Evolutionary conservation across 345 rosid genomes (phyloP).

Genomic region (Euphorbia pulcherrima): DNA sequence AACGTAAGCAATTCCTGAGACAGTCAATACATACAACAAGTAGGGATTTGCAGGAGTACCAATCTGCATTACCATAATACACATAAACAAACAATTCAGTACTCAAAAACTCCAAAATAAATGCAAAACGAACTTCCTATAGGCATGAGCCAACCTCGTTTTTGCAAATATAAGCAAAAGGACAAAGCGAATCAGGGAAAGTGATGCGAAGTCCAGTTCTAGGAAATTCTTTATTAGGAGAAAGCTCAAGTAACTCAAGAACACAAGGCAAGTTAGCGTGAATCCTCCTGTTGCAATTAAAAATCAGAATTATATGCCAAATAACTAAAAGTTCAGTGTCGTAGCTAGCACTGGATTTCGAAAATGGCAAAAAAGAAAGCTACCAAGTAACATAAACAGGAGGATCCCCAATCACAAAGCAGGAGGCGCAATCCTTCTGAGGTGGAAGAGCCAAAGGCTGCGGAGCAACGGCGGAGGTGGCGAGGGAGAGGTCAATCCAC

Average conservation of each 20-base stretch:
- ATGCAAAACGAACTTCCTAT: background rate
- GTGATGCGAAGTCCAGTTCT: constrained; percentile 53
- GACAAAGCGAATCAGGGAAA: constrained; percentile 57
- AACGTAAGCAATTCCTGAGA: constrained; percentile 62
- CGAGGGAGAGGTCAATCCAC: constrained; percentile 58
- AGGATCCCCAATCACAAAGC: constrained; percentile 40
- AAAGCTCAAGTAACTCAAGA: constrained; percentile 64
- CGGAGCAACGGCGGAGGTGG: background rate
- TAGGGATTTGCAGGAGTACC: constrained; percentile 26
- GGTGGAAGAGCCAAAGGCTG: constrained; percentile 35
- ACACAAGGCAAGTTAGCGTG: constrained; percentile 38
- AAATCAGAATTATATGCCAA: background rate
- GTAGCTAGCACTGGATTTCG: background rate
- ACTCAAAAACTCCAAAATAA: background rate
- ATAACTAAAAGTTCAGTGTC: background rate
- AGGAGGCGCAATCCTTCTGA: constrained; percentile 58
- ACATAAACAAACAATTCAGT: background rate
- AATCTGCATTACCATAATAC: constrained; percentile 29
- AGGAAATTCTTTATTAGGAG: constrained; percentile 44
- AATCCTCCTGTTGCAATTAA: constrained; percentile 43
- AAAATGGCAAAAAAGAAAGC: background rate
- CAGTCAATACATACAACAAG: constrained; percentile 55
- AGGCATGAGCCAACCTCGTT: constrained; percentile 31
- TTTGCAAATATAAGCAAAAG: constrained; percentile 57
- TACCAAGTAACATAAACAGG: constrained; percentile 51